A percentile compares a stretch with the other conserved stretches of the same genome.
These are phyloP conservation scores for Heliamphora exappendiculata DNA, from an alignment of 148 eudicot genomes.

Conservation along the genomic window DNA sequence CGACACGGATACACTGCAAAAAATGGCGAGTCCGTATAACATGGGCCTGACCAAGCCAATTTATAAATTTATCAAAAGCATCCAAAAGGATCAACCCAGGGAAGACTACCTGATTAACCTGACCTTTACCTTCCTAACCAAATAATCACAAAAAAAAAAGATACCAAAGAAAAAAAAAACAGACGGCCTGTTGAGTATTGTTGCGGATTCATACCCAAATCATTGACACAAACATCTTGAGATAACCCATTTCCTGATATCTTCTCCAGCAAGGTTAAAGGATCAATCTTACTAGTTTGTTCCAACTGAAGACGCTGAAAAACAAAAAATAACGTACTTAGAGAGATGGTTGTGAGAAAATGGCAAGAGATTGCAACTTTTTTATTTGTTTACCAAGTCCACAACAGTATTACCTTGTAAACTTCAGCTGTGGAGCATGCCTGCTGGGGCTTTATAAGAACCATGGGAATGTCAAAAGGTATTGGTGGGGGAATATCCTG, in stretches of 20 bases:
- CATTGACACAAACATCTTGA: constrained; percentile 95
- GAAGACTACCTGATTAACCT: background rate
- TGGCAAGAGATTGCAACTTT: background rate
- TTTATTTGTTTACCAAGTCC: background rate
- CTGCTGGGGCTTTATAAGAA: constrained; percentile 86
- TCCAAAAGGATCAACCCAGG: background rate
- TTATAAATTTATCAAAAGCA: background rate
- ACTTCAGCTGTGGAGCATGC: constrained; percentile 95
- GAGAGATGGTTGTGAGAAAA: background rate
- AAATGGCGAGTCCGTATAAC: no score
- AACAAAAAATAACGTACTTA: background rate
- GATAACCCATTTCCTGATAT: constrained; percentile 68
- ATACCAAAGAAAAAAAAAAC: background rate
- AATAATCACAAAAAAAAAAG: background rate
- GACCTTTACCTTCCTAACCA: background rate
- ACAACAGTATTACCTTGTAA: constrained; percentile 57
- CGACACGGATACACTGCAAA: no score
- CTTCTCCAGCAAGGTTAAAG: constrained; percentile 67
- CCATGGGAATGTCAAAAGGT: constrained; percentile 72
- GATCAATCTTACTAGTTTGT: constrained; percentile 66
- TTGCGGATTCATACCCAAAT: constrained; percentile 54
- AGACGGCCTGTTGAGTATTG: background rate
- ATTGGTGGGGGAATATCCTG: constrained; percentile 66
- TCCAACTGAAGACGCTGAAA: constrained; percentile 64
- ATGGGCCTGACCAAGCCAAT: no score